Base-by-base conservation (phyloP, 225 moss, liverwort and hornwort species). In the Sphagnum tenellum region DNA sequence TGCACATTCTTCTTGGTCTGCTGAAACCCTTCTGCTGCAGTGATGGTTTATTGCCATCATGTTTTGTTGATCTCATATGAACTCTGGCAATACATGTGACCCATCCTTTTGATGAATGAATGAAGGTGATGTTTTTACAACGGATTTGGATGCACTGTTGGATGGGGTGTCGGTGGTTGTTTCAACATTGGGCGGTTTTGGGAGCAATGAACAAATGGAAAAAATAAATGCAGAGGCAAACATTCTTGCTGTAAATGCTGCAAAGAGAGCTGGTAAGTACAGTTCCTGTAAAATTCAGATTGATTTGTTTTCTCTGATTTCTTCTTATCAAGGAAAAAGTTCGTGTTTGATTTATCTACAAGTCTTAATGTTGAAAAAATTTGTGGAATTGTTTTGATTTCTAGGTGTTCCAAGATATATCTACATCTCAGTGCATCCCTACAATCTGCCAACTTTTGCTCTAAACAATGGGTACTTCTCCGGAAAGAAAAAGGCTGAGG, bases 211-310 rank as follows among this genome's bases (percentile, higher is more conserved):
- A 55, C 77, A 87, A 73, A 93, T 98, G 96, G 86, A 89, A 78
- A 89, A 80, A 66, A 57, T 93, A 49, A 98, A 98, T 47, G 96
- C 90, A 6, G 90, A 92, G 64, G 92, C 92, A 7, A 98, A 98
- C 57, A 75, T 98, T 62, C 61, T 85, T 63, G 88, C 92, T 57
- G 85, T 92, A 9, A 82, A 90, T 57, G 96, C 90, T 71, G 90
- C 96, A 55, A 80, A 71, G 62, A 78, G 74, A 56, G 92, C 90
- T 65, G 92, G 91, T 95, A 59, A 67, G 73, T 62, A 61, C 29
- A 29, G 29, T 29, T 29, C 1, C 29, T 29, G 29, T 29, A 29
- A 29, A 29, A 29, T 29, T 29, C 29, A 29, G 29, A 29, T 29
- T 29, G 29, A 29, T 29, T 29, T 29, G 29, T 29, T 29, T 1